Evolutionary conservation across 768 basidiomycete species (phyloP), one percentile per base, ranked within the genome.

Genomic region (Arthromyces matolae): DNA sequence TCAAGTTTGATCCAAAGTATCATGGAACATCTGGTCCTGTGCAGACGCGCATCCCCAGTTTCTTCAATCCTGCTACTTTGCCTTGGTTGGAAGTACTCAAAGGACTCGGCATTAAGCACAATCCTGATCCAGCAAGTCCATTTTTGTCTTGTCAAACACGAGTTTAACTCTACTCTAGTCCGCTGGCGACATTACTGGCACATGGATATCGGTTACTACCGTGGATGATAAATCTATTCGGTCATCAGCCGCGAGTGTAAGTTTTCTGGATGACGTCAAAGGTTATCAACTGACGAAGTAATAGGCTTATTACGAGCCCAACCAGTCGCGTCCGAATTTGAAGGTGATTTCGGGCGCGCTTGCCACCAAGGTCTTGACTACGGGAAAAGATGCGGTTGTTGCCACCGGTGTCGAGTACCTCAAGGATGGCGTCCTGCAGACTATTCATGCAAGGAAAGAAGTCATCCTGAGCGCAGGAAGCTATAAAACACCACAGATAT

Each of bases 251-350:
- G 47, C 19, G 12, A 34, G 31, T 6, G 47, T 42, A 6, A 14
- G 39, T 47, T 16, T 4, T 27, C n/a, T 2, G 4, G 13, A 10
- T 31, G 10, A 9, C 41, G n/a, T 5, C 3, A 20, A 1, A 31
- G 8, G 14, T 9, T 7, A 42, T 8, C 20, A 14, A 24, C 13
- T 39, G 18, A 49, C 6, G 10, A 2, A 16, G 8, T 18, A 9
- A 16, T 38, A 54, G 53, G 44, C 53, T 4, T 54, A 50, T 39
- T 54, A 54, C 31, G 48, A 50, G 9, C 53, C 49, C 9, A 44
- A 42, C 31, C 41, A 37, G 16, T 36, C 44, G n/a, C 39, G 44
- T 19, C 20, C 33, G 6, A 54, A 54, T 27, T 45, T 54, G 27
- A 42, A 35, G 7, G 52, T 53, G 8, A 49, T 53, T n/a, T 45